Conservation (phyloP, 2,329 filamentous ascomycete genomes). For the Cordyceps fumosorosea region DNA sequence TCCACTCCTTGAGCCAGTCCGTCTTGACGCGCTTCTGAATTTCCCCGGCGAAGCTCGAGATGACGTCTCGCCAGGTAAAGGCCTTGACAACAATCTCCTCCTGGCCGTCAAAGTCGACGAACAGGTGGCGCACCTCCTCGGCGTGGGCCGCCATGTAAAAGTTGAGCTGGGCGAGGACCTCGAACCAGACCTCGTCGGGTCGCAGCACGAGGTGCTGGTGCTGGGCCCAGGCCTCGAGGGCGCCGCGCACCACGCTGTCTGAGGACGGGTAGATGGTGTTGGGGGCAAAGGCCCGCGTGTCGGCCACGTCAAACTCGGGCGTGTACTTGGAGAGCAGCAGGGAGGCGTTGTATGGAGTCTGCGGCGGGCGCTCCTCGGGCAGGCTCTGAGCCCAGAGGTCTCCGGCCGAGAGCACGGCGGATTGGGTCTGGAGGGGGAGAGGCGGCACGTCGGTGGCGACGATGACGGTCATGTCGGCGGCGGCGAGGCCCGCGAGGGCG, state of each 20-base stretch:
- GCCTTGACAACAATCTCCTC: conserved; percentile 31
- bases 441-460: conserved; percentile 23
- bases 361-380: conserved; percentile 24
- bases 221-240: conserved; percentile 41
- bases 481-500: conserved; percentile 13
- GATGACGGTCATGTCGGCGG: conserved; percentile 16
- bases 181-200: conserved; percentile 50
- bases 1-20: conserved; percentile 35
- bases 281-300: conserved; percentile 11
- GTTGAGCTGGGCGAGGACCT: conserved; percentile 45
- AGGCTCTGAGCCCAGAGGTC: conserved; percentile 27
- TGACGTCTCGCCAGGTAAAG: conserved; percentile 21
- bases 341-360: conserved; percentile 19
- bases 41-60: conserved; percentile 30
- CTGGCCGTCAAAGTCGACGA: conserved; percentile 39
- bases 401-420: conserved; percentile 21
- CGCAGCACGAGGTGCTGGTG: conserved; percentile 44
- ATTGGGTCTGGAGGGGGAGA: conserved; percentile 19
- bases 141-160: conserved; percentile 42
- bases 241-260: conserved; percentile 37
- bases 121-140: conserved; percentile 37
- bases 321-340: conserved; percentile 26
- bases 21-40: conserved; percentile 34
- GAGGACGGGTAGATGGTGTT: conserved; percentile 25
- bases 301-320: conserved; percentile 14